These are phyloP conservation scores for Rhizopogon salebrosus DNA, from an alignment of 768 basidiomycete genomes.

Conservation along the genomic window DNA sequence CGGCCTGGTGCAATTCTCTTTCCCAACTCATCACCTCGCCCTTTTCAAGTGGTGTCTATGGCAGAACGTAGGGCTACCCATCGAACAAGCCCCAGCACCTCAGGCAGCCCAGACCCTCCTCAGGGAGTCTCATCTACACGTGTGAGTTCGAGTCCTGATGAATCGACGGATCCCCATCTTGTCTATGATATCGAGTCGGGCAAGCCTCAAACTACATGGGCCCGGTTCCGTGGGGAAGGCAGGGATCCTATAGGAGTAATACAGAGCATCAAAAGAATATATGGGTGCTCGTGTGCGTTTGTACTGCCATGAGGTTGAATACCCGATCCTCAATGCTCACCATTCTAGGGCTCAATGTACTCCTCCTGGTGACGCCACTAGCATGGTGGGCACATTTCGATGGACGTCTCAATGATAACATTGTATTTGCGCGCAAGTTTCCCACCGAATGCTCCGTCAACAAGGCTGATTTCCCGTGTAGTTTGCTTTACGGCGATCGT, in stretches of 20 bases:
- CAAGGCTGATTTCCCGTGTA: slow-evolving; percentile 15
- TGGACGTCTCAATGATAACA: slow-evolving; percentile 13
- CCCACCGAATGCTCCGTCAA: not conserved
- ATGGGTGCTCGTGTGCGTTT: slow-evolving; percentile 49
- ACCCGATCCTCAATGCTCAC: not conserved
- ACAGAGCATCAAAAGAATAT: slow-evolving; percentile 41
- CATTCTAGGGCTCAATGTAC: slow-evolving; percentile 50
- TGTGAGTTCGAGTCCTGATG: not conserved
- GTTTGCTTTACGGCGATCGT: slow-evolving; percentile 65
- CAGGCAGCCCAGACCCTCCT: not conserved
- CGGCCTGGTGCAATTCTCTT: not conserved
- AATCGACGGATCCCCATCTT: no score
- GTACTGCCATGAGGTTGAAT: not conserved
- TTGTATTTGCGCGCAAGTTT: slow-evolving; percentile 42
- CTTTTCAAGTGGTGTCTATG: not conserved
- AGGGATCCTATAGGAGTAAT: slow-evolving; percentile 38
- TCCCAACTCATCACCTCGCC: not conserved
- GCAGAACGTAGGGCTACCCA: not conserved
- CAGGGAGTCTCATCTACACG: not conserved
- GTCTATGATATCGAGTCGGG: not conserved
- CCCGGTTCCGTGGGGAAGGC: slow-evolving; percentile 25
- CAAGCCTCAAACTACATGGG: not conserved
- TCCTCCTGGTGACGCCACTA: slow-evolving; percentile 53
- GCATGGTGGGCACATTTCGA: slow-evolving; percentile 57
- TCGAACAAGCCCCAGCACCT: not conserved